These are phyloP conservation scores for Rhododendron williamsianum DNA, from an alignment of 148 eudicot genomes.

Conservation along the genomic window DNA sequence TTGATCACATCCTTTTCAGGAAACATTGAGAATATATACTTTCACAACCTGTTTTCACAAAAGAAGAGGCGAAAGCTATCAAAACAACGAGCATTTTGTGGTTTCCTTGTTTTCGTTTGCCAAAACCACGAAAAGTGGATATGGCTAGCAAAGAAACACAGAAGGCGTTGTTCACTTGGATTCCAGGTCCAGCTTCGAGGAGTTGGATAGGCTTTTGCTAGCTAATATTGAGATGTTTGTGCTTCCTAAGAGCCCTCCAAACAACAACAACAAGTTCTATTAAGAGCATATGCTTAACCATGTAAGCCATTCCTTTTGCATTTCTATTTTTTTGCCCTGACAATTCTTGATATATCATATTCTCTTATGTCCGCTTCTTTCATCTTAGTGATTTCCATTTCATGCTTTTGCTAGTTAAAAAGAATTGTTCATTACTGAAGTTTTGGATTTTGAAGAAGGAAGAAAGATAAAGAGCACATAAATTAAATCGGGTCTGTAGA, in stretches of 20 bases:
- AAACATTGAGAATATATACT: not conserved
- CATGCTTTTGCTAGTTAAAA: not conserved
- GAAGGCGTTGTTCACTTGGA: not conserved
- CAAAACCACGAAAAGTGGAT: not conserved
- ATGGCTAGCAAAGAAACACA: not conserved
- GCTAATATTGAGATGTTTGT: not conserved
- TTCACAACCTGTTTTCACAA: not conserved
- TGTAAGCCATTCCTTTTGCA: too few relatives aligned
- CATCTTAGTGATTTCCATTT: not conserved
- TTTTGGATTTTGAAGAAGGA: not conserved
- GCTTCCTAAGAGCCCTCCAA: not conserved
- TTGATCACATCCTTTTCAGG: not conserved
- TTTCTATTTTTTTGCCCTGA: too few relatives aligned
- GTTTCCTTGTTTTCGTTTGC: not conserved
- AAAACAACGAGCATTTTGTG: not conserved
- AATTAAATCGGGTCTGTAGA: too few relatives aligned
- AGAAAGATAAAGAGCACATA: not conserved
- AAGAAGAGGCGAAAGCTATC: not conserved
- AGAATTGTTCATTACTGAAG: not conserved
- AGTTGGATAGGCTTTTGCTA: too few relatives aligned
- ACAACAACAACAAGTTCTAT: not conserved
- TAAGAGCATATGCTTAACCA: not conserved
- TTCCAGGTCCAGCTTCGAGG: too few relatives aligned
- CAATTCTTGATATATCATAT: too few relatives aligned
- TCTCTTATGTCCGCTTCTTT: too few relatives aligned